Conservation (phyloP, 75 land plant species). For the Selaginella moellendorffii region DNA sequence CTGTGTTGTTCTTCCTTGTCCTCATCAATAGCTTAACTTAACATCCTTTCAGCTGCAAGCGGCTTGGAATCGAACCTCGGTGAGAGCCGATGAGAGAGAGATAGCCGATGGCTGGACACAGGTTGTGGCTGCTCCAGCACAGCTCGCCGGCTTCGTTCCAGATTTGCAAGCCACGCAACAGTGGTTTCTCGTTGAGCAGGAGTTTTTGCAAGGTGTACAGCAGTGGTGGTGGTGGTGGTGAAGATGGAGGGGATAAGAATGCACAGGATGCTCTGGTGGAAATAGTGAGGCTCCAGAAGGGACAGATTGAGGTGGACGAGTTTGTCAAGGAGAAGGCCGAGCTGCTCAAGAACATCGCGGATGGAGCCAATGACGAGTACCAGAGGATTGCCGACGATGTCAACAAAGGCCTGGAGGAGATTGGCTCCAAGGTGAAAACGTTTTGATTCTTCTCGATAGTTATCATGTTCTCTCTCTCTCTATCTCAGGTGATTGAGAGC, state of each 20-base stretch:
- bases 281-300: conserved; percentile 62
- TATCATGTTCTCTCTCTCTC: background rate
- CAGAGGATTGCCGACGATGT: conserved; percentile 59
- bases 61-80: too few relatives aligned
- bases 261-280: conserved; percentile 60
- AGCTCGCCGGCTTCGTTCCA: too few relatives aligned
- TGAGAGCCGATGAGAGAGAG: too few relatives aligned
- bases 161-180: too few relatives aligned
- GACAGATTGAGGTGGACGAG: conserved; percentile 54
- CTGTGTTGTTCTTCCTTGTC: conserved; percentile 48
- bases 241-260: conserved; percentile 37
- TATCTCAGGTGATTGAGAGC: conserved; percentile 53
- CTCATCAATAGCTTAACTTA: background rate
- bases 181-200: too few relatives aligned
- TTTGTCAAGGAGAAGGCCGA: conserved; percentile 64
- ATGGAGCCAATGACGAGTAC: conserved; percentile 66
- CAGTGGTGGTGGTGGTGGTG: too few relatives aligned
- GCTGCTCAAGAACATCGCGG: conserved; percentile 56
- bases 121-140: too few relatives aligned
- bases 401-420: conserved; percentile 62
- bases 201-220: too few relatives aligned
- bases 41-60: background rate
- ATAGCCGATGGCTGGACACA: too few relatives aligned
- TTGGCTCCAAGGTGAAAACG: conserved; percentile 43
- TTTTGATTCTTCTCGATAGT: background rate